Base-by-base conservation (phyloP, 2,329 filamentous ascomycete genomes). In the Beauveria caledonica region DNA sequence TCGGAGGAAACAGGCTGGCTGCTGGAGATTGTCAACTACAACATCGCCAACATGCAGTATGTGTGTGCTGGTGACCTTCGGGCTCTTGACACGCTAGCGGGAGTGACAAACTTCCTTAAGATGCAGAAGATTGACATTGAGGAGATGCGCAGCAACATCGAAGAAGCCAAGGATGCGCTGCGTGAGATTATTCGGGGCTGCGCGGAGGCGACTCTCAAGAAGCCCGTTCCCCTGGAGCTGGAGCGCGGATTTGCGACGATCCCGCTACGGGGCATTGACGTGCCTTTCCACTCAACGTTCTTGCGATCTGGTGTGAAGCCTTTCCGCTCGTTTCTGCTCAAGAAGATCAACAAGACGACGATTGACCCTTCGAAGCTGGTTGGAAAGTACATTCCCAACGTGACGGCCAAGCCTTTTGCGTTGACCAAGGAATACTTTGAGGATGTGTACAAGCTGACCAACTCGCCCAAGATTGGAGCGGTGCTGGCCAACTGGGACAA, bases 291-390 rank as follows among this genome's bases (percentile, higher is more conserved):
- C 83, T 94, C 89, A 68, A 99, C 94, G 19, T 99, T 99, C 83
- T 79, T 99, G 77, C 90, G 95, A 60, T 96, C 92, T 44, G 95
- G 94, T 69, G 94, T 99, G 75, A 99, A 99, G 83, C 94, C 95
- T 51, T 99, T 99, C 91, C 86, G 94, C 66, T 93, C 88, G 49
- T 99, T 99, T 85, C 77, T 99, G 72, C 87, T 97, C 68, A 99
- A 97, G 89, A 99, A 99, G 85, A 97, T 99, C 79, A 92, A 97
- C 83, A 96, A 96, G 86, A 97, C 92, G 25, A 95, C 90, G 58
- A 97, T 99, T 74, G 94, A 99, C 74, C 94, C 94, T 5, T 89
- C 90, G 73, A 97, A 97, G 82, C 79, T 99, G 70, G 84, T 99
- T 67, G 94, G 94, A 70, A 99, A 99, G 78, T 99, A 99, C 78